Percentiles rank a stretch among this genome's conserved stretches.
Evolutionary conservation across 805 yeast genomes (phyloP).

Genomic region (Helenozyma baotianmanensis): DNA sequence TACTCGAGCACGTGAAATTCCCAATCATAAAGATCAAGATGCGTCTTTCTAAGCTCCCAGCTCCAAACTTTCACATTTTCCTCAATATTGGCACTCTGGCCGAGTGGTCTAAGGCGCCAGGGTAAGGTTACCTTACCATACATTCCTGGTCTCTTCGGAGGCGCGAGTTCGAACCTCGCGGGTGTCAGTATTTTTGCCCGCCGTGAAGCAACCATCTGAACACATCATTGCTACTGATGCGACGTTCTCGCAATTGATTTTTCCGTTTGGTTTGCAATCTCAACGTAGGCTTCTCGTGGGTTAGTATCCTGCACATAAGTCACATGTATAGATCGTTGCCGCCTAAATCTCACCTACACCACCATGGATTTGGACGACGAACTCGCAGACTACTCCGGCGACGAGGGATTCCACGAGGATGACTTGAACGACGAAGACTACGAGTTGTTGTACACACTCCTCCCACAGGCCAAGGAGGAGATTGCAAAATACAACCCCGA

Average conservation of each 20-base stretch:
- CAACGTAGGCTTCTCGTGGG: no score
- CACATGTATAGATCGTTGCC: no score
- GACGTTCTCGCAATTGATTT: no score
- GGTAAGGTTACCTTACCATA: conserved; percentile 26
- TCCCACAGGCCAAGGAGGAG: conserved; percentile 40
- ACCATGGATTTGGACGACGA: conserved; percentile 17
- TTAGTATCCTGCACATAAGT: no score
- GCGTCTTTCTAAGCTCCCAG: no score
- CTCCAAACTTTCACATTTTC: no score
- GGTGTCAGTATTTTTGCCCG: conserved; percentile 22
- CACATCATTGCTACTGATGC: no score
- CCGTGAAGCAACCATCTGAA: no score
- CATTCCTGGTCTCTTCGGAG: conserved; percentile 28
- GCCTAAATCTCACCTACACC: no score
- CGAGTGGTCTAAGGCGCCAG: conserved; percentile 31
- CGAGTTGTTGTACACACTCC: conserved; percentile 35
- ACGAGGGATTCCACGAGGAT: conserved; percentile 36
- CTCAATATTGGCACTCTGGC: conserved; percentile 27
- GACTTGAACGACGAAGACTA: conserved; percentile 36
- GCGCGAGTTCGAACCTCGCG: conserved; percentile 29
- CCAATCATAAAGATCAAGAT: no score
- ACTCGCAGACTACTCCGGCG: conserved; percentile 22
- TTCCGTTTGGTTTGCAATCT: no score
- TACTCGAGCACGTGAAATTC: no score
- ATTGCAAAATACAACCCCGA: conserved; percentile 37